These are phyloP conservation scores for Thraustochytrium striatum DNA, from an alignment of 352 stramenopile species.

Conservation along the genomic window DNA sequence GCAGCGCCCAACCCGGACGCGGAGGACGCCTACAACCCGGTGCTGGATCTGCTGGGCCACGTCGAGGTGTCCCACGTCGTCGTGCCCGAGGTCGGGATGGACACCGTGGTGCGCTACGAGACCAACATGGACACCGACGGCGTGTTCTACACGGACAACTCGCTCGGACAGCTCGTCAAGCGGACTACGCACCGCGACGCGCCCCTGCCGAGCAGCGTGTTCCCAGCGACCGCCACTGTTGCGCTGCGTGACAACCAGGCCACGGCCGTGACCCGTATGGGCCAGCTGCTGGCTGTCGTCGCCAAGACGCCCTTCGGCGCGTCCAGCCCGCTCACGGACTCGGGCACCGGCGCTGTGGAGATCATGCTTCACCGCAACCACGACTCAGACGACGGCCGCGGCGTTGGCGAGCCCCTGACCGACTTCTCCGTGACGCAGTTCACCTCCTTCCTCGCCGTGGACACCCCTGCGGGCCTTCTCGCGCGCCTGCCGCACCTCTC, in stretches of 20 bases:
- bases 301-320: slow-evolving; percentile 24
- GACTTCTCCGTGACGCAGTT: slow-evolving; percentile 17
- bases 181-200: slow-evolving; percentile 24
- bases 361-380: slow-evolving; percentile 42
- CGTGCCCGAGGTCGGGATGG: slow-evolving; percentile 5
- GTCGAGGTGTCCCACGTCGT: slow-evolving; percentile 17
- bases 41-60: neutral
- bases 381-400: slow-evolving; percentile 20
- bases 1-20: neutral
- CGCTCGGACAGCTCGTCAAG: slow-evolving; percentile 16
- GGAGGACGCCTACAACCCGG: neutral
- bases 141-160: slow-evolving; percentile 39
- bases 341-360: slow-evolving; percentile 14
- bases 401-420: slow-evolving; percentile 1
- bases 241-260: slow-evolving; percentile 35
- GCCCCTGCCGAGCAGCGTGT: slow-evolving; percentile 21
- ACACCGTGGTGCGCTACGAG: slow-evolving; percentile 36
- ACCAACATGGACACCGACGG: slow-evolving; percentile 45
- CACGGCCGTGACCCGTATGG: slow-evolving; percentile 28
- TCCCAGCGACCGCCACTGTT: slow-evolving; percentile 4
- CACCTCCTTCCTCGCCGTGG: neutral
- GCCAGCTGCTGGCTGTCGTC: slow-evolving; percentile 18
- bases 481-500: slow-evolving; percentile 6
- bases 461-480: neutral
- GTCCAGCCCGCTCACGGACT: slow-evolving; percentile 13